Evolutionary conservation across 805 yeast species (phyloP), one percentile per base, ranked within the genome.

Genomic region (Cyberlindnera misumaiensis): DNA sequence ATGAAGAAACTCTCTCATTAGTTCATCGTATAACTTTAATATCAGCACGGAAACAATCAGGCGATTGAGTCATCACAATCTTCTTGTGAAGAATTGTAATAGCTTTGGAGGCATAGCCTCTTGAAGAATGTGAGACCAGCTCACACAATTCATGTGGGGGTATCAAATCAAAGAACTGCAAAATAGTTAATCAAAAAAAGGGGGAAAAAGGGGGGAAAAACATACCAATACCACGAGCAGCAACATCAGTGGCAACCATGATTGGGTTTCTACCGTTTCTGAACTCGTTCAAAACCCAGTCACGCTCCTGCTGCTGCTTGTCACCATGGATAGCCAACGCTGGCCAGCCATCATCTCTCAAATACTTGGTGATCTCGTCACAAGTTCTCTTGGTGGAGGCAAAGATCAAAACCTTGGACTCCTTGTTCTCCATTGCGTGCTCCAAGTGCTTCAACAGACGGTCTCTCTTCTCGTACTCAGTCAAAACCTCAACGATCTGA

Each of bases 141-240:
- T 32, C 34, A 20, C 34, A 31, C 24, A 30, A 10, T 18, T 30
- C 25, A 32, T 4, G 28, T 32, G 15, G 18, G 16, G 37, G 35
- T 34, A 27, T 34, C 30, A 27, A 25, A 37, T 45, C 51, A 49
- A 50, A 50, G 52, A 49, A 40, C 51, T 46, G 39, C 22, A 47
- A 46, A 40, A 39, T 29, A 41, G 54, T 50, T 49, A 49, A 46
- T 44, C 44, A 36, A 17, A 17, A 14, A 17, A 15, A 17, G 26
- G 26, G 11, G 15, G 14, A 11, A 33, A 33, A 14, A 11, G 35
- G 28, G 13, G 24, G n/a, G 38, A 41, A 35, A 35, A 35, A 28
- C 96, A 68, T 86, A 87, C 96, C 97, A 72, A 93, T 88, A 80
- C 98, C 98, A 77, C 98, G 85, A 51, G 98, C 96, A 47, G 98